These are phyloP conservation scores for Quercus bicolor DNA, from an alignment of 306 rosid genomes.

Conservation along the genomic window DNA sequence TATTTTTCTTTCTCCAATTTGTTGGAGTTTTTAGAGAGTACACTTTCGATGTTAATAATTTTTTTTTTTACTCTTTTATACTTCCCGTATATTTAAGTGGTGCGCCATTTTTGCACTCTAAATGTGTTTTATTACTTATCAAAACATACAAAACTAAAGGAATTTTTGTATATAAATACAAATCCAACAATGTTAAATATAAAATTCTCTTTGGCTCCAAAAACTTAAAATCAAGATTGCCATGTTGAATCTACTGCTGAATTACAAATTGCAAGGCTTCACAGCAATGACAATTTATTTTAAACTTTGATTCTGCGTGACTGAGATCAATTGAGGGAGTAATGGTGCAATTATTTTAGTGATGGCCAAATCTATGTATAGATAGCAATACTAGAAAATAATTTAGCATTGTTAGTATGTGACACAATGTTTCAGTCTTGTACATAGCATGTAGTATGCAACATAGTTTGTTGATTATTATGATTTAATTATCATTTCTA, in stretches of 20 bases:
- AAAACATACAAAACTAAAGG: too few species aligned
- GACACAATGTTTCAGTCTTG: not conserved
- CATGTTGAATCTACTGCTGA: not conserved
- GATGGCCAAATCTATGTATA: not conserved
- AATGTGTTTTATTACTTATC: too few species aligned
- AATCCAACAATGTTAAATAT: too few species aligned
- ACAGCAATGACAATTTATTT: not conserved
- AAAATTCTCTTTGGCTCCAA: not conserved
- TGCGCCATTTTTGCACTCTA: too few species aligned
- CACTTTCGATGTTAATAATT: too few species aligned
- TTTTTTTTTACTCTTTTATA: too few species aligned
- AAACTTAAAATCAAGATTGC: not conserved
- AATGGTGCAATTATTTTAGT: not conserved
- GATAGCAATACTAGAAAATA: not conserved
- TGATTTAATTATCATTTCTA: not conserved
- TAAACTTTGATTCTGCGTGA: too few species aligned
- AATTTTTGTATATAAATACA: too few species aligned
- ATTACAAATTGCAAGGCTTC: not conserved
- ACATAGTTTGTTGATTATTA: not conserved
- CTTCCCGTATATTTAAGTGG: too few species aligned
- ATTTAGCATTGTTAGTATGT: not conserved
- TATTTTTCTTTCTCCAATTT: too few species aligned
- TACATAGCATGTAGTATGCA: not conserved
- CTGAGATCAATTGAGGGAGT: not conserved
- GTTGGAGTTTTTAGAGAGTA: too few species aligned